Conservation (phyloP, 192 early-diverging fungal species). For the Physocladia obscura region DNA sequence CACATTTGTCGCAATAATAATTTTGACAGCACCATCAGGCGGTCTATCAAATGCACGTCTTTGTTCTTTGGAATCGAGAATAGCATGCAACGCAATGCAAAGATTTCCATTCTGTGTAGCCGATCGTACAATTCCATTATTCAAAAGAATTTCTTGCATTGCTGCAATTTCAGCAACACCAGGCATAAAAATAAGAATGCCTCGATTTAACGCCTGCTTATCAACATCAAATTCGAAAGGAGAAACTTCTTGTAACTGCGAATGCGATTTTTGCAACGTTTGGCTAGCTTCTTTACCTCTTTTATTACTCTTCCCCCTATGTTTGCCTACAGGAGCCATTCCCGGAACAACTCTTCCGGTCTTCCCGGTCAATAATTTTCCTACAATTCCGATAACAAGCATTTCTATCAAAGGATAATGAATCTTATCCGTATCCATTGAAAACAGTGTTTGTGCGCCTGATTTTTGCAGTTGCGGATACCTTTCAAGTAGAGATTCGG, state of each 20-base stretch:
- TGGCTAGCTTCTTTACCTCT: not conserved
- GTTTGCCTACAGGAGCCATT: not conserved
- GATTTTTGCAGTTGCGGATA: conserved; percentile 31
- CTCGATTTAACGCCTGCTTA: conserved; percentile 23
- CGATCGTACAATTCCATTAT: conserved; percentile 22
- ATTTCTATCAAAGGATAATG: conserved; percentile 51
- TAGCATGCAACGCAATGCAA: conserved; percentile 52
- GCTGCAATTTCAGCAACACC: conserved; percentile 35
- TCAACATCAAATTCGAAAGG: not conserved
- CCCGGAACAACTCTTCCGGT: conserved; percentile 9
- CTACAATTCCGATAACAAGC: conserved; percentile 38
- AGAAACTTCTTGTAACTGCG: not conserved
- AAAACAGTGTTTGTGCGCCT: conserved; percentile 18
- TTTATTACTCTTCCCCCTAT: not conserved
- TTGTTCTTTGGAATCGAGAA: conserved; percentile 56
- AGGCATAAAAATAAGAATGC: conserved; percentile 46
- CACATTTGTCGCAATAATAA: conserved; percentile 79
- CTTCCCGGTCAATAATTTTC: conserved; percentile 22
- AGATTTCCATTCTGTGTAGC: conserved; percentile 33
- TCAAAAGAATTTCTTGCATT: conserved; percentile 21
- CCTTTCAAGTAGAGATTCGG: conserved; percentile 17
- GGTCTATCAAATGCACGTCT: conserved; percentile 63
- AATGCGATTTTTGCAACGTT: not conserved
- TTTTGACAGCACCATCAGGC: conserved; percentile 56
- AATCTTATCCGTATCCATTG: conserved; percentile 44